Evolutionary conservation across 1,139 yeast genomes (phyloP).

Genomic region (Pichia inconspicua): DNA sequence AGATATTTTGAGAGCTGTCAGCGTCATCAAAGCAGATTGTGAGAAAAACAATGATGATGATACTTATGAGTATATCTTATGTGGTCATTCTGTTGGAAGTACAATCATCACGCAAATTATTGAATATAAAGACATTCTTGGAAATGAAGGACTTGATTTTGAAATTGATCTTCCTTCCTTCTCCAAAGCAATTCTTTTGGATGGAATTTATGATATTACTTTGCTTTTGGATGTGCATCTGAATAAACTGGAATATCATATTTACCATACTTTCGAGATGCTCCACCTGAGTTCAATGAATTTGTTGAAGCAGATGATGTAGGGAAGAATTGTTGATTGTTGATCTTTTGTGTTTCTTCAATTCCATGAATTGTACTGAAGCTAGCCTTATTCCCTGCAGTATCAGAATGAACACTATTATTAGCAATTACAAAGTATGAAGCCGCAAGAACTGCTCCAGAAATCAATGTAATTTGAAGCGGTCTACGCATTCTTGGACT

Average conservation of each 20-base stretch:
- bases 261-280: conserved; percentile 35
- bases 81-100: conserved; percentile 86
- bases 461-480: conserved; percentile 28
- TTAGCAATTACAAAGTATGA: conserved; percentile 29
- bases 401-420: conserved; percentile 26
- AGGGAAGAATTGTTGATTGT: conserved; percentile 27
- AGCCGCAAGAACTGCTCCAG: conserved; percentile 31
- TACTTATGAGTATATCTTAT: conserved; percentile 29
- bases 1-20: conserved; percentile 47
- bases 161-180: too few relatives aligned
- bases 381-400: conserved; percentile 14
- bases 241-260: conserved; percentile 37
- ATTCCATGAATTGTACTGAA: not conserved
- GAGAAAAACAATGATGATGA: not conserved
- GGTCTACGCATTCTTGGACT: conserved; percentile 24
- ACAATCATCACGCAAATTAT: conserved; percentile 55
- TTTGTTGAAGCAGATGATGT: conserved; percentile 33
- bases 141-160: not conserved
- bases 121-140: conserved; percentile 18
- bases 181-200: too few relatives aligned
- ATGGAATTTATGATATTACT: too few relatives aligned
- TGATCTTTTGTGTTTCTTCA: conserved; percentile 2
- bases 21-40: conserved; percentile 23
- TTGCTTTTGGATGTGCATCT: too few relatives aligned
- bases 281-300: conserved; percentile 34